Base-by-base conservation (phyloP, 495 filamentous ascomycete species). In the Aspergillus asperescens region DNA sequence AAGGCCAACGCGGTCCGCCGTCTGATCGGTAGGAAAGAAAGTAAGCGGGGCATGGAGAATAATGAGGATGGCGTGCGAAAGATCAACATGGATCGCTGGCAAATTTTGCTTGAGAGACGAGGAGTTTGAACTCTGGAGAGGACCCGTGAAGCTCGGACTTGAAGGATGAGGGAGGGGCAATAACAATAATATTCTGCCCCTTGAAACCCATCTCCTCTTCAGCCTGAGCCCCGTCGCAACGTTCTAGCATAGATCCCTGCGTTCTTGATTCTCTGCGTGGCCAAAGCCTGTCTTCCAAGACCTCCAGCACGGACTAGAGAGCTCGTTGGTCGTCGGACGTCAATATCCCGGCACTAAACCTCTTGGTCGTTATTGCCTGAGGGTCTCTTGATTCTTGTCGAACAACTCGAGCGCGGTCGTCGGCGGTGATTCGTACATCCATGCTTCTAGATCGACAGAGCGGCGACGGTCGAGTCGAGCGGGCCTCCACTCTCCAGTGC, bases 391-490 rank as follows among this genome's bases (percentile, higher is more conserved):
- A n/a, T 42, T 24, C 10, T 24, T 31, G 29, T 7, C 18, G 31
- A 29, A 46, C 44, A 22, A 22, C 23, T 43, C 35, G 16, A 54
- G 43, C 44, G 44, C 52, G 39, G 40, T 47, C 18, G 8, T 40
- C 25, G 24, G 43, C 32, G 20, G n/a, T 47, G 29, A 55, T 47
- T 42, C 40, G 28, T 35, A 32, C 39, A 7, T 20, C 31, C 45
- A 32, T 42, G 16, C 22, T 48, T 32, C 27, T 12, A 48, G 52
- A 55, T 55, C 45, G 27, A 41, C 52, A 23, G 35, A 10, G 24
- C 43, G 34, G 43, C 35, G 20, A 18, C 18, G 35, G 35, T 16
- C 10, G 37, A 39, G 29, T 50, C 39, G 52, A 50, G 45, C 52
- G 22, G n/a, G n/a, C n/a, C n/a, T n/a, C n/a, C n/a, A n/a, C 19